phyloP scores from a whole-genome alignment of 768 basidiomycete genomes.

The Amanita muscaria region DNA sequence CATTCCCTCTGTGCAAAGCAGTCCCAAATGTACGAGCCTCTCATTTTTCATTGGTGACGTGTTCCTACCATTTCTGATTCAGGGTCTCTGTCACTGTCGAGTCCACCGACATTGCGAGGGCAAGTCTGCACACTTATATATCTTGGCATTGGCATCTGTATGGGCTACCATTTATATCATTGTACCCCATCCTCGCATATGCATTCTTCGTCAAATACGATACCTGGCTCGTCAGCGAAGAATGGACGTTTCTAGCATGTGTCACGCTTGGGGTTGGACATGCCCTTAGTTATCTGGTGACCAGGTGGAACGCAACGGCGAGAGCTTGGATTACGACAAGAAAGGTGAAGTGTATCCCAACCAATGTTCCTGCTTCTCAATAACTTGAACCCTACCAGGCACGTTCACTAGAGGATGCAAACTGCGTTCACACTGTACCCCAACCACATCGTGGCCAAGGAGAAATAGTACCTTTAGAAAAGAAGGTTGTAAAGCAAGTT shows the following conservation, averaged over 20 bases:
- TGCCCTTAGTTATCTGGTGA: conserved; percentile 86
- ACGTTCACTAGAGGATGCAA: conserved; percentile 56
- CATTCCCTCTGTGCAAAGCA: too few relatives aligned
- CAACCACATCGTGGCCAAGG: conserved; percentile 77
- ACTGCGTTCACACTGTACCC: conserved; percentile 76
- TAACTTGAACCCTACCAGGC: conserved; percentile 33
- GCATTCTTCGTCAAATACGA: conserved; percentile 91
- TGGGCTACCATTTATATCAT: conserved; percentile 63
- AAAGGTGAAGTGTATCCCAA: conserved; percentile 39
- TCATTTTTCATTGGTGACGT: neutral
- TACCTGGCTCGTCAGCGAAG: conserved; percentile 84
- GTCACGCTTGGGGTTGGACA: conserved; percentile 80
- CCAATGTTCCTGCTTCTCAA: conserved; percentile 2
- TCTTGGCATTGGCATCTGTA: conserved; percentile 71
- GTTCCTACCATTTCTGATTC: conserved; percentile 10
- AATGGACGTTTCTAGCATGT: conserved; percentile 96
- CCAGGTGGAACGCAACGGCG: conserved; percentile 79
- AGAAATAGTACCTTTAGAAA: conserved; percentile 74
- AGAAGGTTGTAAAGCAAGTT: conserved; percentile 48
- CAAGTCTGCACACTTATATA: conserved; percentile 56
- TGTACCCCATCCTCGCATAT: conserved; percentile 81
- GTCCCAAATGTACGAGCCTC: conserved; percentile 3
- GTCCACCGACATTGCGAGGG: conserved; percentile 59
- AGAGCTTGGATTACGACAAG: conserved; percentile 74
- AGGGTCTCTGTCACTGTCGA: conserved; percentile 46